These are phyloP conservation scores for Chaetomium cochliodes DNA, from an alignment of 495 filamentous ascomycete genomes.

Conservation along the genomic window DNA sequence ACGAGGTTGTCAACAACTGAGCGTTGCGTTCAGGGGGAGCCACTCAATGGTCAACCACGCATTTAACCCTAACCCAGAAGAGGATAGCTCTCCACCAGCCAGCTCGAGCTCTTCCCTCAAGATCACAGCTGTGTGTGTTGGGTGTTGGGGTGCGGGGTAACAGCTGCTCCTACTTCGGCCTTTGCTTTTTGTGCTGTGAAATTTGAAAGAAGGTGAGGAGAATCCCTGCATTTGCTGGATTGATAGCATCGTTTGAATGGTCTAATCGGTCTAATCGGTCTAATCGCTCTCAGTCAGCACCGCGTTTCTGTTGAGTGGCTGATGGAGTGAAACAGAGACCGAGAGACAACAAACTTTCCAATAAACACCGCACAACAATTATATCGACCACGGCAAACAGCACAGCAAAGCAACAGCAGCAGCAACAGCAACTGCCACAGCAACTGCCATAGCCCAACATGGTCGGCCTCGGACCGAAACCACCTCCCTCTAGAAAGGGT, in stretches of 20 bases:
- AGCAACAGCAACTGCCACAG: too few species aligned
- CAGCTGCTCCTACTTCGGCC: conserved; percentile 5
- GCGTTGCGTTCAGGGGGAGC: not conserved
- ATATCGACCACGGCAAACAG: not conserved
- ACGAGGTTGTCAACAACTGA: not conserved
- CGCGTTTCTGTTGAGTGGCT: not conserved
- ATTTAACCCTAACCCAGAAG: not conserved
- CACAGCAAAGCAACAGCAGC: too few species aligned
- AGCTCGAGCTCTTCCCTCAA: not conserved
- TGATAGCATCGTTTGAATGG: not conserved
- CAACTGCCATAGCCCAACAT: conserved; percentile 49
- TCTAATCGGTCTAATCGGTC: too few species aligned
- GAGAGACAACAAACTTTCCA: not conserved
- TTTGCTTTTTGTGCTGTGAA: not conserved
- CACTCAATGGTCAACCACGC: not conserved
- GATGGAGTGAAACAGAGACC: not conserved
- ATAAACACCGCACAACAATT: conserved; percentile 7
- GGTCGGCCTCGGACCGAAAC: conserved; percentile 72
- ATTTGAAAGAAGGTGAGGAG: not conserved
- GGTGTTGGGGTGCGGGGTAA: conserved; percentile 8
- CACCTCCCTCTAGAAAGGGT: conserved; percentile 74
- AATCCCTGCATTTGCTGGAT: not conserved
- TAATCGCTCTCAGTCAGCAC: conserved; percentile 2
- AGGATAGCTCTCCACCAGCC: too few species aligned
- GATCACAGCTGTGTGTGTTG: not conserved